Evolutionary conservation across 202 grass and related monocot genomes (phyloP), one percentile per base, ranked within the genome.

Genomic region (Setaria viridis): DNA sequence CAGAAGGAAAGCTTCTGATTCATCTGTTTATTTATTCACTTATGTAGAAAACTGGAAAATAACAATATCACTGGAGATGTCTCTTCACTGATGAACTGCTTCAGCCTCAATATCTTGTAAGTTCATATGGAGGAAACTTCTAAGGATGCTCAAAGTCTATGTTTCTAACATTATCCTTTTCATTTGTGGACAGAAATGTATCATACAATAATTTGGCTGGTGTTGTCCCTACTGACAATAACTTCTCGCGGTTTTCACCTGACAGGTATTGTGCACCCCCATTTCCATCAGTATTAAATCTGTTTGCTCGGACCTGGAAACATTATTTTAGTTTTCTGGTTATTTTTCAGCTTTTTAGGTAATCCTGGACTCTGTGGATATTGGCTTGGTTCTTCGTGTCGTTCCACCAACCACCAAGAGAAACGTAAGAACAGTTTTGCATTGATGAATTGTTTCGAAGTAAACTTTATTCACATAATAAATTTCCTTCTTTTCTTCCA

Each of bases 341-440:
- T 0, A 80, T 30, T 62, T 55, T 84, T 75, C 71, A 99, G 97
- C 77, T 99, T 99, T 60, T 77, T 97, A 73, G 97, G 94, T 75
- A 99, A 99, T 89, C 92, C 92, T 72, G 87, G 87, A 41, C 92
- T 99, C 48, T 99, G 94, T 78, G 97, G 97, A 80, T 99, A 97
- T 87, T 99, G 97, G 94, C 75, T 94, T 62, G 92, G 83, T 56
- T 94, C 90, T 74, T 87, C 85, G 2, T 99, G 97, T 79, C 75
- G 30, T 65, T 89, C 87, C 1, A 80, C 84, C 67, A 87, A 65
- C 84, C 85, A 62, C 32, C 77, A 76, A 32, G 80, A 86, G 11
- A 94, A 93, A 97, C 34, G 97, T 99, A 86, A 90, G 25, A 2
- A 53, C 32, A 56, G 1, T 32, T 4, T 29, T 80, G 84, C 8